Evolutionary conservation across 768 basidiomycete species (phyloP), one percentile per base, ranked within the genome.

Genomic region (Guyanaporus albipodus): DNA sequence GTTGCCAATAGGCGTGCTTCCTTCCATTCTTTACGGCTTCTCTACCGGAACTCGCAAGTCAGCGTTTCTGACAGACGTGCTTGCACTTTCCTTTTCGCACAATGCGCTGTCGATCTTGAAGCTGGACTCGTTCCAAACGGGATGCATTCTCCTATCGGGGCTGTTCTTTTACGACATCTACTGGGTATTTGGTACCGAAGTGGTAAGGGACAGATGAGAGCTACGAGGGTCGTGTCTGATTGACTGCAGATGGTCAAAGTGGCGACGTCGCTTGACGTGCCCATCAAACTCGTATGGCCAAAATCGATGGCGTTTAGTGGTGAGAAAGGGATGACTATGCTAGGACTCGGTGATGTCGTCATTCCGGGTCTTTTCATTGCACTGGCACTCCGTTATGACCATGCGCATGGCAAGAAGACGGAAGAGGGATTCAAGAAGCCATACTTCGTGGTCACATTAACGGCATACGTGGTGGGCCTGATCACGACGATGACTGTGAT

Each of bases 101-200:
- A 88, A 85, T 53, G 85, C 90, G 4, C 70, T 97, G 42, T 75
- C 81, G 29, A 64, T 93, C 49, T 72, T 97, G 55, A 86, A 83
- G 63, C 67, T 97, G 26, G 95, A 98, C 66, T 88, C 88, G 8
- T 95, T 97, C 74, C 68, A 75, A 58, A 96, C 95, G 14, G 95
- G 92, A 7, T 76, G 76, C 32, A 79, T 91, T 49, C 75, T 97
- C 4, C 73, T 99, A 6, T 76, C 77, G 3, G 92, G 90, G 5
- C 71, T 99, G 19, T 91, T 97, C 69, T 37, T 96, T 33, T 98
- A 98, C 62, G 95, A 98, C 62, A 79, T 96, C 32, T 95, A 85
- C 78, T 96, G 90, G 90, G 91, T 94, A 3, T 94, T 93, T 63
- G 88, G 87, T 17, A 87, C 87, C 0, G 78, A 83, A 58, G 88